These are phyloP conservation scores for Chlorophyllum brunneum DNA, from an alignment of 768 basidiomycete species.

Conservation along the genomic window DNA sequence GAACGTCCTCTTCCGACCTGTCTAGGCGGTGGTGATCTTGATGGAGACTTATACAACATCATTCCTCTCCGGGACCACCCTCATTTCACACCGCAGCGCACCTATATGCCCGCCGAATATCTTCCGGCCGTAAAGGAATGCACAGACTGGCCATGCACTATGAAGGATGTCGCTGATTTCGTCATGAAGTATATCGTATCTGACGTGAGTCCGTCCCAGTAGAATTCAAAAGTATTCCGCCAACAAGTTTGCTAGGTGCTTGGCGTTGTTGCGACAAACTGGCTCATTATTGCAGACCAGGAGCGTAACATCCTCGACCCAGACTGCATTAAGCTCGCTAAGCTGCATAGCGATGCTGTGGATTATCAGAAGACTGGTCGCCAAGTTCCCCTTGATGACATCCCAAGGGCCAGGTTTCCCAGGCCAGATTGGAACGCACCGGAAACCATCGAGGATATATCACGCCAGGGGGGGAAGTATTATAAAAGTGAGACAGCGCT, in stretches of 20 bases:
- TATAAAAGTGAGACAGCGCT: conserved; percentile 55
- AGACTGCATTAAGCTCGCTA: conserved; percentile 49
- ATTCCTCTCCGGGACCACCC: conserved; percentile 38
- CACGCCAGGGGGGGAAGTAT: conserved; percentile 30
- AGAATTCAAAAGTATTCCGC: not conserved
- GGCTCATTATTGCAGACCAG: conserved; percentile 62
- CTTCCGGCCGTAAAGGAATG: conserved; percentile 40
- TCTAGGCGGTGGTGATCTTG: conserved; percentile 65
- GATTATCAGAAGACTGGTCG: conserved; percentile 62
- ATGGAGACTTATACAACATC: conserved; percentile 59
- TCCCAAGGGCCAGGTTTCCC: conserved; percentile 38
- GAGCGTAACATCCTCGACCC: conserved; percentile 40
- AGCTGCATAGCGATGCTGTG: conserved; percentile 60
- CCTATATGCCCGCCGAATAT: conserved; percentile 42
- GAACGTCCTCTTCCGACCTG: conserved; percentile 54
- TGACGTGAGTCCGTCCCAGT: conserved; percentile 34
- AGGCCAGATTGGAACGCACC: conserved; percentile 65
- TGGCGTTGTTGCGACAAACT: conserved; percentile 56
- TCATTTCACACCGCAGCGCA: conserved; percentile 25
- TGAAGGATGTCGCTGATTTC: conserved; percentile 64
- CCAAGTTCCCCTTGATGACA: conserved; percentile 31
- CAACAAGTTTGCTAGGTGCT: conserved; percentile 40
- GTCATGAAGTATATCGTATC: conserved; percentile 64
- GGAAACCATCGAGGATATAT: conserved; percentile 38
- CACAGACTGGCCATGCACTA: conserved; percentile 44